Percentiles rank a stretch among this genome's conserved stretches.
These are phyloP conservation scores for Venturia oleaginea DNA, from an alignment of 2,329 filamentous ascomycete species.

Conservation along the genomic window DNA sequence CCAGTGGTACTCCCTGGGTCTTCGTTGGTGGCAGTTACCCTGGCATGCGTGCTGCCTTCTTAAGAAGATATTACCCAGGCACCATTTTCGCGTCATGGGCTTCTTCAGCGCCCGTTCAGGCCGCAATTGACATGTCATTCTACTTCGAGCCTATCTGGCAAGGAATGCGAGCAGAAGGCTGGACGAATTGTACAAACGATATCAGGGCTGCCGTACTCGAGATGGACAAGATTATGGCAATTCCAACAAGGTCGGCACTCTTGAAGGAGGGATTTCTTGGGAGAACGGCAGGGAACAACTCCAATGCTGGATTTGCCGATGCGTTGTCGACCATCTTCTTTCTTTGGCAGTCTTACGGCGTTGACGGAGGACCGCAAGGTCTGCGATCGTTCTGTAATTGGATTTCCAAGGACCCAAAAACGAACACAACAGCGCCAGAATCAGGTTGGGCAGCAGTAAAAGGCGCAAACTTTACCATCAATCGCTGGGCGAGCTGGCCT, in stretches of 20 bases:
- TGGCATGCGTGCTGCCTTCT: slow-evolving; percentile 30
- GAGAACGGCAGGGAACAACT: slow-evolving; percentile 35
- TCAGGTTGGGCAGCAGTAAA: slow-evolving; percentile 33
- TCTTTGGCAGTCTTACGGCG: slow-evolving; percentile 37
- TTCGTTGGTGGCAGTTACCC: slow-evolving; percentile 31
- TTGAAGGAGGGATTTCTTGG: slow-evolving; percentile 44
- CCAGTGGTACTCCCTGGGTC: slow-evolving; percentile 29
- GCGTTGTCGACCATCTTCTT: slow-evolving; percentile 32
- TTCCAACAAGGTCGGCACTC: slow-evolving; percentile 25
- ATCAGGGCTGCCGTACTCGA: slow-evolving; percentile 40
- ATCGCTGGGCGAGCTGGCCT: slow-evolving; percentile 35
- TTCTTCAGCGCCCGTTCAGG: slow-evolving; percentile 35
- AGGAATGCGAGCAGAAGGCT: slow-evolving; percentile 34
- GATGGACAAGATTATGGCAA: slow-evolving; percentile 38
- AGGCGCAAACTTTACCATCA: slow-evolving; percentile 33
- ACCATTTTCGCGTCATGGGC: slow-evolving; percentile 30
- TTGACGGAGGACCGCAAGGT: slow-evolving; percentile 26
- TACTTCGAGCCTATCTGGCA: slow-evolving; percentile 43
- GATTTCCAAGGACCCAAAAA: slow-evolving; percentile 35
- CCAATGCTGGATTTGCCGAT: slow-evolving; percentile 39
- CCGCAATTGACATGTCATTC: slow-evolving; percentile 39
- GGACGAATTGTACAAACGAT: slow-evolving; percentile 40
- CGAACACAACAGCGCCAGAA: slow-evolving; percentile 27
- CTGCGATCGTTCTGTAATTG: slow-evolving; percentile 38
- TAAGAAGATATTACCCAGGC: slow-evolving; percentile 30